phyloP scores from a whole-genome alignment of 495 filamentous ascomycete species.

The Hypoxylon lienhwacheense region DNA sequence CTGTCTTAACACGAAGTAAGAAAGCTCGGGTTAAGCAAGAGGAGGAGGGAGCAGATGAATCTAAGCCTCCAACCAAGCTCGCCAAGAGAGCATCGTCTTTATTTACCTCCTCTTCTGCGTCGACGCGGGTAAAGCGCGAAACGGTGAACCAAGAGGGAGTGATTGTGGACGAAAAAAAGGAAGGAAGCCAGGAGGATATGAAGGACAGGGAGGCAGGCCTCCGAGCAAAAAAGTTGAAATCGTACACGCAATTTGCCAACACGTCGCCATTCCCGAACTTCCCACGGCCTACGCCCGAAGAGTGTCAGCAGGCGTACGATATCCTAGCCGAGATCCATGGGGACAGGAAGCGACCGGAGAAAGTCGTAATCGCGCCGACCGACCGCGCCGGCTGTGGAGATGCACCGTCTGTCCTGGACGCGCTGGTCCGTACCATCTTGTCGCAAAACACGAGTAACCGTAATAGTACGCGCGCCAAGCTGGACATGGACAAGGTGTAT shows the following conservation, averaged over 20 bases:
- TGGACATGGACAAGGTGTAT: slow-evolving; percentile 69
- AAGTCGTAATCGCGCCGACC: slow-evolving; percentile 64
- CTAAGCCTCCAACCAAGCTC: slow-evolving; percentile 4
- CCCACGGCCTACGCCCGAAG: slow-evolving; percentile 65
- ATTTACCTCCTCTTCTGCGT: background rate
- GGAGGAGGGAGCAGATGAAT: background rate
- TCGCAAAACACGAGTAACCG: slow-evolving; percentile 69
- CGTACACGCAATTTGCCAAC: slow-evolving; percentile 37
- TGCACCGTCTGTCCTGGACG: slow-evolving; percentile 82
- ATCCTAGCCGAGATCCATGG: slow-evolving; percentile 71
- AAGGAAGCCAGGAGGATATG: background rate
- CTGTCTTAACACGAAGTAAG: slow-evolving; percentile 3
- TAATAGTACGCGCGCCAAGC: slow-evolving; percentile 71
- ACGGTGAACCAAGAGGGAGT: background rate
- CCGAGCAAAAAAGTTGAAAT: slow-evolving; percentile 40
- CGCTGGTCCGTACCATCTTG: slow-evolving; percentile 74
- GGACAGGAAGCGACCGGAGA: slow-evolving; percentile 60
- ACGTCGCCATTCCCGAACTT: slow-evolving; percentile 69
- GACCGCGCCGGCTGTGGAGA: slow-evolving; percentile 81
- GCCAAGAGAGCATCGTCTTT: slow-evolving; percentile 2
- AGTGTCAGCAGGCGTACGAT: slow-evolving; percentile 67
- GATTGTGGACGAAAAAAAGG: background rate
- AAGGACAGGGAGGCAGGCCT: slow-evolving; percentile 19
- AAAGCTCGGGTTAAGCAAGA: slow-evolving; percentile 7
- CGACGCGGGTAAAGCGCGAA: slow-evolving; percentile 4